A percentile compares a stretch with the other conserved stretches of the same genome.
Conservation (phyloP, 805 yeast genomes). For the Candida sakaeoensis region DNA sequence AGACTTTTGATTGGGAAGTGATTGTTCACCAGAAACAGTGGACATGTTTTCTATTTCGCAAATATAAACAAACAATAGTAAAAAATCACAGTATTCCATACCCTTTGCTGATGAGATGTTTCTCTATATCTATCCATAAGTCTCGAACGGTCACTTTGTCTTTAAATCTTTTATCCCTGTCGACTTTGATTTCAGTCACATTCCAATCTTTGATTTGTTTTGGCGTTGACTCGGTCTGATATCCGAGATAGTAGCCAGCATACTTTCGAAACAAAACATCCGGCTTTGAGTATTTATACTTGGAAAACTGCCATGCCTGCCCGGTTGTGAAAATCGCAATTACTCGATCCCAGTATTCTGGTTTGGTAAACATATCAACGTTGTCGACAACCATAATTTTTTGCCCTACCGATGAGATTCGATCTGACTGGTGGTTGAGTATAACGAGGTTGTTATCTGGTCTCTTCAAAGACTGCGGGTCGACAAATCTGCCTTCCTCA, state of each 20-base stretch:
- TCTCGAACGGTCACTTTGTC: slow-evolving; percentile 83
- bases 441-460: slow-evolving; percentile 42
- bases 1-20: no score
- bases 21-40: no score
- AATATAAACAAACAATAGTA: no score
- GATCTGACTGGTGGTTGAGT: slow-evolving; percentile 52
- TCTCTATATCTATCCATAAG: slow-evolving; percentile 83
- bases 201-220: slow-evolving; percentile 81
- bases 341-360: slow-evolving; percentile 97
- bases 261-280: slow-evolving; percentile 75
- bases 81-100: slow-evolving; percentile 26
- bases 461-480: slow-evolving; percentile 41
- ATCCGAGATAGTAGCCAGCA: slow-evolving; percentile 76
- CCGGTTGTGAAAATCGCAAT: slow-evolving; percentile 96
- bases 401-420: slow-evolving; percentile 48
- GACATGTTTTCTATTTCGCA: no score
- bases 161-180: slow-evolving; percentile 77
- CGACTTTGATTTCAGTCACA: slow-evolving; percentile 72
- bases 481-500: slow-evolving; percentile 66
- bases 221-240: slow-evolving; percentile 78
- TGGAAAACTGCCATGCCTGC: slow-evolving; percentile 93
- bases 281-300: slow-evolving; percentile 81
- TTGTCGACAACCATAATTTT: slow-evolving; percentile 82
- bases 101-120: slow-evolving; percentile 66
- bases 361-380: slow-evolving; percentile 76